Base-by-base conservation (phyloP, 2,329 filamentous ascomycete species). In the Diatrype stigma region DNA sequence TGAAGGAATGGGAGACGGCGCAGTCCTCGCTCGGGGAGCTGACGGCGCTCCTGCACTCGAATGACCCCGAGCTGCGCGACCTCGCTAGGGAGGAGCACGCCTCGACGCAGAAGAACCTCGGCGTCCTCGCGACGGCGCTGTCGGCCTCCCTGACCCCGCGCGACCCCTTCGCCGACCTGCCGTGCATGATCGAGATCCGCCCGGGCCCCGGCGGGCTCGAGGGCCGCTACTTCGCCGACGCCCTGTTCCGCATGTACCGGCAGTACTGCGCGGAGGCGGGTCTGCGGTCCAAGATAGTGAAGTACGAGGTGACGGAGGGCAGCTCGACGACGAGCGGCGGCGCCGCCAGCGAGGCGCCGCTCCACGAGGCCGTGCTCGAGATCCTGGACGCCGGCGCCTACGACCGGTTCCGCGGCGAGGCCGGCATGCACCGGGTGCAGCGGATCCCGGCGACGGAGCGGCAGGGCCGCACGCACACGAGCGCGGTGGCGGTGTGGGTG, bases 361-460 rank as follows among this genome's bases (percentile, higher is more conserved):
- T 97, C 2, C 84, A 88, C 50, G 94, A 97, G 73, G 94, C 90
- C 7, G 84, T 99, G 22, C 78, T 99, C 23, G 91, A 96, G 67
- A 77, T 99, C 34, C 82, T 86, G 52, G 80, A 84, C 46, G 73
- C 82, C 1, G 90, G 90, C 28, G 86, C 91, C 21, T 99, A 96
- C 70, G 89, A 87, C 53, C 65, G 83, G 2, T 82, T 99, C 62
- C 82, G 93, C 54, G 86, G 86, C 60, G 94, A 99, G 70, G 90
- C 93, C 3, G 94, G 94, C 30, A 94, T 99, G 58, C 94, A 99
- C 68, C 84, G 94, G 26, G 94, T 99, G 0, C 94, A 99, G 74
- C 85, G 94, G 23, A 86, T 99, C 3, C 94, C 94, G 1, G 86
- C 86, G 11, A 99, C 94, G 1, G 94, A 99, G 68, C 89, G 79